These are phyloP conservation scores for Chaetomiaceae sp. DNA, from an alignment of 2,329 filamentous ascomycete species.

Conservation along the genomic window DNA sequence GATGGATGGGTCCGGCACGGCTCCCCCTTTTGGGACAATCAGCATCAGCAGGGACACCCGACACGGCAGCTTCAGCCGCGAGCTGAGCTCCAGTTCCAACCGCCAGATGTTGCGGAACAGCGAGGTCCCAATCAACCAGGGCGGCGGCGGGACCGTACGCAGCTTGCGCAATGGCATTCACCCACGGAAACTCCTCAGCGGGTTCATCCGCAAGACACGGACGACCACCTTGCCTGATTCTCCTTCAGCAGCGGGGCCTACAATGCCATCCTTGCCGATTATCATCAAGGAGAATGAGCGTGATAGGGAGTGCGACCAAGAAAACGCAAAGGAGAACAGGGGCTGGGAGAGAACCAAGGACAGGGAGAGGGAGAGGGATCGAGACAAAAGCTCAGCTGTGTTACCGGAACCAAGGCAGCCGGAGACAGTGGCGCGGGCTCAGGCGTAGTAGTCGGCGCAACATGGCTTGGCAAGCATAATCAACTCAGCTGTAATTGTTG, in stretches of 20 bases:
- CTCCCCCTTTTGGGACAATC: slow-evolving; percentile 18
- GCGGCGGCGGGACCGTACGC: slow-evolving; percentile 33
- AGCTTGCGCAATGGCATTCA: slow-evolving; percentile 37
- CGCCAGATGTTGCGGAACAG: slow-evolving; percentile 32
- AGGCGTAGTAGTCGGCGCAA: not conserved
- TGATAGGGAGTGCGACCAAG: slow-evolving; percentile 18
- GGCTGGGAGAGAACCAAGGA: slow-evolving; percentile 10
- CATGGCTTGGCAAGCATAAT: too few species aligned
- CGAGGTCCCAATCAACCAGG: slow-evolving; percentile 29
- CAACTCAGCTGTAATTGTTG: too few species aligned
- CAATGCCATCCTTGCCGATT: not conserved
- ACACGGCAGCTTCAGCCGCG: slow-evolving; percentile 19
- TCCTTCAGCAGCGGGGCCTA: not conserved
- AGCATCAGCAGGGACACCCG: slow-evolving; percentile 24
- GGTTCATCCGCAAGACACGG: slow-evolving; percentile 37
- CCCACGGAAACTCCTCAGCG: slow-evolving; percentile 40
- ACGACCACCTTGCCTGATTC: slow-evolving; percentile 28
- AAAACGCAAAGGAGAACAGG: slow-evolving; percentile 1
- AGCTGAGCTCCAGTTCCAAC: slow-evolving; percentile 15
- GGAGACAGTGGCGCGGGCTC: not conserved
- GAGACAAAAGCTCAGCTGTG: not conserved
- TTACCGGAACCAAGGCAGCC: slow-evolving; percentile 3
- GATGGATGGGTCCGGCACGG: slow-evolving; percentile 29
- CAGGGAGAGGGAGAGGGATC: slow-evolving; percentile 10
- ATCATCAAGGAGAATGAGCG: slow-evolving; percentile 12